These are phyloP conservation scores for Yarrowia hollandica DNA, from an alignment of 805 yeast genomes.

Conservation along the genomic window DNA sequence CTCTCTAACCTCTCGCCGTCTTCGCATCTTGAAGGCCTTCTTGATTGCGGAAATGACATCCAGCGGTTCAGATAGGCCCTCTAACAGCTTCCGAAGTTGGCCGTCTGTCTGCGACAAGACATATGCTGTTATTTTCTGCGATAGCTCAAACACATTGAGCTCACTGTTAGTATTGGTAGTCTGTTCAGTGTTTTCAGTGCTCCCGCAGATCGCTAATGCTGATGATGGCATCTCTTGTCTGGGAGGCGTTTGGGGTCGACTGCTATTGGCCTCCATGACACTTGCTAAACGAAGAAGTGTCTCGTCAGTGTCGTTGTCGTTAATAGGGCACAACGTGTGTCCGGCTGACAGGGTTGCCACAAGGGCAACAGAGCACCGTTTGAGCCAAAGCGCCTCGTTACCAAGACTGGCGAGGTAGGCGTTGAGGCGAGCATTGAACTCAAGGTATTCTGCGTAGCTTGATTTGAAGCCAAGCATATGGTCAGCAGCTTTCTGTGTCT, in stretches of 20 bases:
- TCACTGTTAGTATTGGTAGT: no score
- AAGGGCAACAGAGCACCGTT: conserved; percentile 1
- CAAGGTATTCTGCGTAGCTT: conserved; percentile 4
- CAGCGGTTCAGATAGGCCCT: neutral
- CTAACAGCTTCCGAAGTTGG: neutral
- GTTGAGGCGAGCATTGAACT: conserved; percentile 1
- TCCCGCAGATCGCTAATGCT: neutral
- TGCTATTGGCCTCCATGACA: neutral
- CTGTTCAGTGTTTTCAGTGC: neutral
- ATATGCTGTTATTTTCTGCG: neutral
- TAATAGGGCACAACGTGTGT: neutral
- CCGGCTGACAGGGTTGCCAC: conserved; percentile 4
- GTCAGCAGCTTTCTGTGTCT: no score
- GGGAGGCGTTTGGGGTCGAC: neutral
- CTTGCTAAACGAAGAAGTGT: conserved; percentile 5
- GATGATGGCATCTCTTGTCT: neutral
- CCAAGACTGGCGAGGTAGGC: neutral
- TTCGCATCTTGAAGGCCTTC: neutral
- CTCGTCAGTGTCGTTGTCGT: conserved; percentile 12
- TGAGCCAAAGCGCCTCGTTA: conserved; percentile 15
- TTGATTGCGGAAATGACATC: neutral
- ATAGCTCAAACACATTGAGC: neutral
- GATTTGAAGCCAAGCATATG: conserved; percentile 14
- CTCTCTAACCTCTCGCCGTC: neutral
- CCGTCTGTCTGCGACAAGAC: neutral